These are phyloP conservation scores for Chenopodium berlandieri DNA, from an alignment of 148 eudicot genomes.

Conservation along the genomic window DNA sequence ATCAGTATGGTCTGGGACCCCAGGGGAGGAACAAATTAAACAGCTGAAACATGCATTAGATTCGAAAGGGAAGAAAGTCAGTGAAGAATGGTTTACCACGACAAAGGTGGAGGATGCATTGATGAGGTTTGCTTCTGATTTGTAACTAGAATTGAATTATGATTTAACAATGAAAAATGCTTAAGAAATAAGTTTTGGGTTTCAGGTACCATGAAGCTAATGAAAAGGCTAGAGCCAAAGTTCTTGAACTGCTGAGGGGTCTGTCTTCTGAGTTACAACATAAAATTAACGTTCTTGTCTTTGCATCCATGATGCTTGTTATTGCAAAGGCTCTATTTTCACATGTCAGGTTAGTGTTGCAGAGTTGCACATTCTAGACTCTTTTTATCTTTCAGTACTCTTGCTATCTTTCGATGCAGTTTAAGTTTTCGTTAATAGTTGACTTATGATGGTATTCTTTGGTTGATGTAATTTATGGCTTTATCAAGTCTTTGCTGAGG, in stretches of 20 bases:
- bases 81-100: constrained; percentile 98
- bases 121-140: constrained; percentile 47
- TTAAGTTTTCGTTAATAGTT: not conserved
- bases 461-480: not conserved
- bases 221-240: constrained; percentile 68
- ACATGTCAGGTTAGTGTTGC: constrained; percentile 75
- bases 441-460: not conserved
- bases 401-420: not conserved
- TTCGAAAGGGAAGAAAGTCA: constrained; percentile 89
- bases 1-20: constrained; percentile 83
- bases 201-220: constrained; percentile 88
- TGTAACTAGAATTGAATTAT: constrained; percentile 1
- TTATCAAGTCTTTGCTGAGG: constrained; percentile 7
- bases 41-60: constrained; percentile 79
- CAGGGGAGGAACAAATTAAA: constrained; percentile 89
- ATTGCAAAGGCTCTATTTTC: constrained; percentile 92
- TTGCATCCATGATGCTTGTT: constrained; percentile 87
- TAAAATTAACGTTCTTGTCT: constrained; percentile 77
- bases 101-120: constrained; percentile 84
- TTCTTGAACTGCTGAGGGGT: constrained; percentile 72
- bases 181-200: constrained; percentile 12
- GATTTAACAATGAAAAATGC: constrained; percentile 1
- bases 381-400: constrained; percentile 10
- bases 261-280: constrained; percentile 76
- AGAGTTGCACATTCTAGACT: constrained; percentile 10